These are phyloP conservation scores for Parietichytrium sp. DNA, from an alignment of 108 stramenopile species.

Conservation along the genomic window DNA sequence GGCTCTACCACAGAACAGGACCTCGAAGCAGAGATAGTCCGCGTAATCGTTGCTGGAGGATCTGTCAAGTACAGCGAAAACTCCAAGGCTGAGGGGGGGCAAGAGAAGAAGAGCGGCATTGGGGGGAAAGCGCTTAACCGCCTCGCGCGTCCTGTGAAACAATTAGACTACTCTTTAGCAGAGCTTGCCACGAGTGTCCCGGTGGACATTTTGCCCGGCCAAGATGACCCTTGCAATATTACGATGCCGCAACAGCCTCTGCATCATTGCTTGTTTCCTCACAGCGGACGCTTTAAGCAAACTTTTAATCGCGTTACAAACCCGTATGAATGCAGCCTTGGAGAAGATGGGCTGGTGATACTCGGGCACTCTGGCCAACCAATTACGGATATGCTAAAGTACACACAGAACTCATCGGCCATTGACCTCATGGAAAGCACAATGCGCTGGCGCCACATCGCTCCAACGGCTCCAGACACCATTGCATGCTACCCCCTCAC, in stretches of 20 bases:
- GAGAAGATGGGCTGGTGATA: slow-evolving; percentile 42
- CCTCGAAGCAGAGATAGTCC: slow-evolving; percentile 32
- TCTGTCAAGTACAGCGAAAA: neutral
- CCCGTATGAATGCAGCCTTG: slow-evolving; percentile 46
- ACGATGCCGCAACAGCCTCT: slow-evolving; percentile 63
- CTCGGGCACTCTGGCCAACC: slow-evolving; percentile 57
- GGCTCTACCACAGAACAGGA: neutral
- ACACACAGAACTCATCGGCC: slow-evolving; percentile 30
- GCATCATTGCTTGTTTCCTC: slow-evolving; percentile 54
- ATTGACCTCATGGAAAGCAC: slow-evolving; percentile 48
- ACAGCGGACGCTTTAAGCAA: slow-evolving; percentile 37
- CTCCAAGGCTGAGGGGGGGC: neutral
- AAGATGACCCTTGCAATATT: slow-evolving; percentile 52
- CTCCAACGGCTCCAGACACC: slow-evolving; percentile 64
- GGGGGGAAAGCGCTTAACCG: slow-evolving; percentile 27
- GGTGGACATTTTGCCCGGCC: slow-evolving; percentile 60
- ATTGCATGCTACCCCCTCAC: slow-evolving; percentile 60
- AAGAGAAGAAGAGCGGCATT: neutral
- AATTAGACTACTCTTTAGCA: slow-evolving; percentile 49
- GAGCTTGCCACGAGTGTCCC: slow-evolving; percentile 49
- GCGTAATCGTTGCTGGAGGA: slow-evolving; percentile 44
- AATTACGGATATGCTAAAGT: slow-evolving; percentile 45
- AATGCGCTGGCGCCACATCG: slow-evolving; percentile 57
- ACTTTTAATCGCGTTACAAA: slow-evolving; percentile 47
- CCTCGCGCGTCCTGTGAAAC: slow-evolving; percentile 46